phyloP scores from a whole-genome alignment of 2,329 filamentous ascomycete genomes.

The Ceratocystis albifundus region DNA sequence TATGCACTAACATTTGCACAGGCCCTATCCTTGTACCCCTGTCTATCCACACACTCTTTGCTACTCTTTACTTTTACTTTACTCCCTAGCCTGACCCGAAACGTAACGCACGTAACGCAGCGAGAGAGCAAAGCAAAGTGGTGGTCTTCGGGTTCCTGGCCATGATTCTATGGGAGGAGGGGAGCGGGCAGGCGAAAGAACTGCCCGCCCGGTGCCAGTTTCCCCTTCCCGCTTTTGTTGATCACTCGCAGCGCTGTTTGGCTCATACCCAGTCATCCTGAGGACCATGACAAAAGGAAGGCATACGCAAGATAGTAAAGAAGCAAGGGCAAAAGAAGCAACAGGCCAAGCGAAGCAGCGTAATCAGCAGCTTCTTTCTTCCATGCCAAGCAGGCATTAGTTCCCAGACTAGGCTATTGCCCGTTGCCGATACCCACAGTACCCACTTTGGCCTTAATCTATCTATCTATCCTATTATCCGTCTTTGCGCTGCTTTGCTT shows the following conservation, averaged over 20 bases:
- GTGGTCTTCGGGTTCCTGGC: background rate
- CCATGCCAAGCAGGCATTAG: slow-evolving; percentile 10
- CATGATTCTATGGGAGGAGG: background rate
- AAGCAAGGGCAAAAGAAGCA: background rate
- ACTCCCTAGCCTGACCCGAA: slow-evolving; percentile 16
- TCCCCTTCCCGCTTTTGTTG: background rate
- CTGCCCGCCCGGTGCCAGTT: background rate
- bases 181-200: background rate
- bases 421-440: slow-evolving; percentile 1
- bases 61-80: too few relatives aligned
- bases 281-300: background rate
- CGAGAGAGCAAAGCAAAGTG: background rate
- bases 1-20: slow-evolving; percentile 23
- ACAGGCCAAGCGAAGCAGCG: slow-evolving; percentile 11
- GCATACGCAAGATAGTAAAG: slow-evolving; percentile 3
- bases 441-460: background rate
- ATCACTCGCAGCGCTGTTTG: background rate
- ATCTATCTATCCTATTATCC: background rate
- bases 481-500: background rate
- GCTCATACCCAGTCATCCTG: background rate
- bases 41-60: too few relatives aligned
- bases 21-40: slow-evolving; percentile 13
- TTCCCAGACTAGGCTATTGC: background rate
- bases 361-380: slow-evolving; percentile 16
- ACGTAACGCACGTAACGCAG: slow-evolving; percentile 7